Evolutionary conservation across 495 filamentous ascomycete species (phyloP), one percentile per base, ranked within the genome.

Genomic region (Cercophora sp.): DNA sequence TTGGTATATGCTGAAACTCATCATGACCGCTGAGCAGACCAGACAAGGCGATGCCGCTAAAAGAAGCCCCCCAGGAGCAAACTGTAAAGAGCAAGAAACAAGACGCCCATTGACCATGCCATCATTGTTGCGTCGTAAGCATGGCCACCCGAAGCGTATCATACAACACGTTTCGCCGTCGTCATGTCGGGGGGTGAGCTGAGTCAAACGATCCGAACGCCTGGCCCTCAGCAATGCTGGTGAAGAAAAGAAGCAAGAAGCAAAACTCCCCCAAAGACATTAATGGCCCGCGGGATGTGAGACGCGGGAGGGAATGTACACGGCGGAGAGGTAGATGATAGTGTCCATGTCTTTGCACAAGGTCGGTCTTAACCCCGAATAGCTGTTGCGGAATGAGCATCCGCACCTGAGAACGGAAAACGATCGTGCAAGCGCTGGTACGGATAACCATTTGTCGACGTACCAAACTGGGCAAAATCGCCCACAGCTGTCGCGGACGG

Each of bases 301-400:
- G 13, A 32, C 29, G 29, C 29, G 8, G 29, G 6, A 32, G 29
- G 29, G 13, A 32, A 32, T 32, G 29, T 32, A 13, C 9, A 13
- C 8, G 8, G 16, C 22, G 42, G 1, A 8, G 16, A 23, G 25
- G 36, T 26, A 29, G 20, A 19, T 11, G 25, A 36, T 39, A 19
- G 35, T 13, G 37, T 13, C 29, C 16, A 53, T 20, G 22, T 16
- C 25, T 5, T n/a, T 11, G 37, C 32, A 29, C 23, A 20, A 19
- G 19, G 11, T 25, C 11, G 25, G 2, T 11, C 22, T 55, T 45
- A 64, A 8, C 59, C 54, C 59, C 62, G 62, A 58, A 65, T 74
- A 13, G 71, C 69, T 66, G 69, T 65, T 43, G 65, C 48, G 52
- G 66, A 51, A 67, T 70, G 60, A 71, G 68, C 55, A 23, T 73